phyloP scores from a whole-genome alignment of 306 rosid species.

The Cercis canadensis region DNA sequence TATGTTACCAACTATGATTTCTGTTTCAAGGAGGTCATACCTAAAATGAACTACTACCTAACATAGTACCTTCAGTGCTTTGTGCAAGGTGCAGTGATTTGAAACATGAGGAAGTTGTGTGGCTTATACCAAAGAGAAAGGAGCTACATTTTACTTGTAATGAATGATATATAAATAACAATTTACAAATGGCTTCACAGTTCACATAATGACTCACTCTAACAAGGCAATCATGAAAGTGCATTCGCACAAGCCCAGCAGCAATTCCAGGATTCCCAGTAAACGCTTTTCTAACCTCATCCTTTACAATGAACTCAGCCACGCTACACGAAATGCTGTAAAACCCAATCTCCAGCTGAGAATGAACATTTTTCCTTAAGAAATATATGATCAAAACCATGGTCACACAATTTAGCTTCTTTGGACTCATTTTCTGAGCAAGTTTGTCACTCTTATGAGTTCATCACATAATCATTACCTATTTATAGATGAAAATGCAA shows the following conservation, averaged over 20 bases:
- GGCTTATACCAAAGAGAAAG: too few relatives aligned
- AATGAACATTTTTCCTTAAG: constrained; percentile 45
- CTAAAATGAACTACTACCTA: neutral
- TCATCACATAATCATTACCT: constrained; percentile 19
- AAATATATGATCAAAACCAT: constrained; percentile 35
- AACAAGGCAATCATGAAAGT: constrained; percentile 82
- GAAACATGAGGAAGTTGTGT: too few relatives aligned
- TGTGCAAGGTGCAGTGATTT: too few relatives aligned
- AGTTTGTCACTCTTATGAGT: constrained; percentile 17
- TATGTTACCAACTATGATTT: neutral
- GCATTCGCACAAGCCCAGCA: constrained; percentile 80
- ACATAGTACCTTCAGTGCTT: neutral
- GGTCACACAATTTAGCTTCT: constrained; percentile 31
- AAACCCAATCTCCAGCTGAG: constrained; percentile 66
- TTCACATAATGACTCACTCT: constrained; percentile 54
- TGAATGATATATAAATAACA: too few relatives aligned
- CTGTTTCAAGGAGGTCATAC: neutral
- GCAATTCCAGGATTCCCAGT: constrained; percentile 53
- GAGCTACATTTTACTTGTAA: too few relatives aligned
- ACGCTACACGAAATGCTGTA: constrained; percentile 53
- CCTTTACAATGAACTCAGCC: constrained; percentile 70
- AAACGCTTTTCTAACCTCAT: constrained; percentile 54
- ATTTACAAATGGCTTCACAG: constrained; percentile 8
- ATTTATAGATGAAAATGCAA: constrained; percentile 36
- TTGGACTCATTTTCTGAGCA: constrained; percentile 48